A percentile compares a stretch with the other conserved stretches of the same genome.
Evolutionary conservation across 768 basidiomycete species (phyloP).

Genomic region (Macrolepiota fuliginosa): DNA sequence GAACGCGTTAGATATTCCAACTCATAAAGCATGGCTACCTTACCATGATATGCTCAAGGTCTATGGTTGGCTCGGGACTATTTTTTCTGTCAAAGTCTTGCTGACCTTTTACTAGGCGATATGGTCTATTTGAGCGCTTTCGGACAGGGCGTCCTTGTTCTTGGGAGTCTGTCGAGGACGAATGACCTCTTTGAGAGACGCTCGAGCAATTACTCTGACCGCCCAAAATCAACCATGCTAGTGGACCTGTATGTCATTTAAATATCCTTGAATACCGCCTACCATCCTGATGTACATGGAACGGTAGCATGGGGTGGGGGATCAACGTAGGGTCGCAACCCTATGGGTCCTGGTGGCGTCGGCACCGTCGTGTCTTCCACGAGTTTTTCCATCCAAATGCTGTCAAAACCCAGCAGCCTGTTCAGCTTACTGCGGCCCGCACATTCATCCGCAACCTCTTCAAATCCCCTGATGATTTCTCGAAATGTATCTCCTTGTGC

Average conservation of each 20-base stretch:
- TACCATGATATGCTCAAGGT: constrained; percentile 16
- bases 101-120: no score
- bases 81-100: no score
- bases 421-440: neutral
- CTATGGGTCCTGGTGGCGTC: constrained; percentile 24
- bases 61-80: no score
- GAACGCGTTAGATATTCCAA: constrained; percentile 23
- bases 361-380: constrained; percentile 23
- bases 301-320: constrained; percentile 17
- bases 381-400: constrained; percentile 21
- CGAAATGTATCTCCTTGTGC: neutral
- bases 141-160: constrained; percentile 13
- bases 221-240: constrained; percentile 23
- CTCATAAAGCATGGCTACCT: constrained; percentile 14
- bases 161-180: constrained; percentile 9
- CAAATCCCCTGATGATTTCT: neutral
- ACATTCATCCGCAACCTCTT: constrained; percentile 11
- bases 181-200: constrained; percentile 12
- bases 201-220: constrained; percentile 19
- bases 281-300: neutral
- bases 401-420: constrained; percentile 10
- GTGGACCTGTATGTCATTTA: constrained; percentile 18
- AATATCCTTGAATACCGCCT: neutral
- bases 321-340: constrained; percentile 4
- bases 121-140: constrained; percentile 16